Conservation (phyloP, 805 yeast species). For the Starmerella vitae region DNA sequence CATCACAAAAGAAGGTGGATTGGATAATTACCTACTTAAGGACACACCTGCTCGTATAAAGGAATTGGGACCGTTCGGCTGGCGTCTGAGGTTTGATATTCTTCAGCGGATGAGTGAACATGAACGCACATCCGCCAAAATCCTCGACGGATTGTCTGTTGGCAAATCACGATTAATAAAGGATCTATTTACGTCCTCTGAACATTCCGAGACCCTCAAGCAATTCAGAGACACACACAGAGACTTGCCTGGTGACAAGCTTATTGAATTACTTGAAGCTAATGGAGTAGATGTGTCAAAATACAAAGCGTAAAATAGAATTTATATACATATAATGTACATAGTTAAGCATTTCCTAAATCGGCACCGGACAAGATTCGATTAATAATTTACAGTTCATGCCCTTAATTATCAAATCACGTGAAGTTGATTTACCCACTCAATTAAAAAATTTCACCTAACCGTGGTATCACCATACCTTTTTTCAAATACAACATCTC, state of each 20-base stretch:
- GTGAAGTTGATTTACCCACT: conserved; percentile 6
- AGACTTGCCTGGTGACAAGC: conserved; percentile 34
- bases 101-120: conserved; percentile 34
- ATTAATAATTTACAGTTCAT: too few relatives aligned
- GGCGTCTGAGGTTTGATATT: conserved; percentile 74
- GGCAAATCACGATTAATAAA: conserved; percentile 54
- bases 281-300: conserved; percentile 25
- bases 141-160: conserved; percentile 35
- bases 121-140: conserved; percentile 32
- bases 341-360: too few relatives aligned
- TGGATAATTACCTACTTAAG: conserved; percentile 76
- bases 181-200: conserved; percentile 12
- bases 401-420: not conserved
- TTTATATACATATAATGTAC: not conserved
- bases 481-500: conserved; percentile 4
- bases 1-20: conserved; percentile 85
- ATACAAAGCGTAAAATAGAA: too few relatives aligned
- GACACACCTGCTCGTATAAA: conserved; percentile 81
- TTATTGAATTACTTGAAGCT: conserved; percentile 38
- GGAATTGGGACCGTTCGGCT: conserved; percentile 84
- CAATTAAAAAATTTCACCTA: conserved; percentile 16
- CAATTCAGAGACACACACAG: conserved; percentile 37
- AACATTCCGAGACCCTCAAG: conserved; percentile 27
- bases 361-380: too few relatives aligned
- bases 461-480: not conserved